Evolutionary conservation across 2,329 filamentous ascomycete species (phyloP).

Genomic region (Aspergillus fumigatus): DNA sequence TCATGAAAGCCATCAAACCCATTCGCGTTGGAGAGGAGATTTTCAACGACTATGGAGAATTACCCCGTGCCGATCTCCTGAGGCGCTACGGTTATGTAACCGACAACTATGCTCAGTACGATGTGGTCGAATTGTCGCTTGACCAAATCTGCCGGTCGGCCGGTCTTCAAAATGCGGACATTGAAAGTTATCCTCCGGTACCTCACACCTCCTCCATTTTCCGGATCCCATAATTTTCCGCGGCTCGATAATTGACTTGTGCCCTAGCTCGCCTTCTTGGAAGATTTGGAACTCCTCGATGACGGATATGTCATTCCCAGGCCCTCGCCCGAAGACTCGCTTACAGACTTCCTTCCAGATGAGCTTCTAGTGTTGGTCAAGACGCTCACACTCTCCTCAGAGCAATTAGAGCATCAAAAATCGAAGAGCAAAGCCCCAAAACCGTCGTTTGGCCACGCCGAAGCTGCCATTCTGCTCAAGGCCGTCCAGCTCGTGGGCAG

Average conservation of each 20-base stretch:
- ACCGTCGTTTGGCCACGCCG: constrained; percentile 21
- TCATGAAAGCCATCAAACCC: constrained; percentile 65
- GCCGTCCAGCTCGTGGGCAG: constrained; percentile 30
- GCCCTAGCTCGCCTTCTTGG: constrained; percentile 49
- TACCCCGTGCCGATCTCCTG: constrained; percentile 76
- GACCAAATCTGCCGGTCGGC: constrained; percentile 48
- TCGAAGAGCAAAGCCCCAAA: constrained; percentile 36
- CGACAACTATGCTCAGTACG: constrained; percentile 68
- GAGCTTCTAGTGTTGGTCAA: constrained; percentile 38
- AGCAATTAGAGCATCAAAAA: constrained; percentile 29
- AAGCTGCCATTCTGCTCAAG: constrained; percentile 32
- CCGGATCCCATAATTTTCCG: not conserved
- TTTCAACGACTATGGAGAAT: constrained; percentile 83
- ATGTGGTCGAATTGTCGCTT: constrained; percentile 75
- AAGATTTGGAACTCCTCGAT: constrained; percentile 62
- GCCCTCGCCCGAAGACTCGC: constrained; percentile 21
- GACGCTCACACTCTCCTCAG: constrained; percentile 27
- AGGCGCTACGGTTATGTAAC: constrained; percentile 87
- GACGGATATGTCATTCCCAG: constrained; percentile 64
- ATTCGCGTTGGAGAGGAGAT: constrained; percentile 72
- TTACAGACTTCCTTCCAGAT: constrained; percentile 34
- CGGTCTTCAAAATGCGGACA: constrained; percentile 25
- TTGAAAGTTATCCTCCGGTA: constrained; percentile 32
- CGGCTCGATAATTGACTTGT: constrained; percentile 8
- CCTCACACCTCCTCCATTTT: not conserved